Evolutionary conservation across 495 filamentous ascomycete genomes (phyloP), one percentile per base, ranked within the genome.

Genomic region (Penicillium verhagenii): DNA sequence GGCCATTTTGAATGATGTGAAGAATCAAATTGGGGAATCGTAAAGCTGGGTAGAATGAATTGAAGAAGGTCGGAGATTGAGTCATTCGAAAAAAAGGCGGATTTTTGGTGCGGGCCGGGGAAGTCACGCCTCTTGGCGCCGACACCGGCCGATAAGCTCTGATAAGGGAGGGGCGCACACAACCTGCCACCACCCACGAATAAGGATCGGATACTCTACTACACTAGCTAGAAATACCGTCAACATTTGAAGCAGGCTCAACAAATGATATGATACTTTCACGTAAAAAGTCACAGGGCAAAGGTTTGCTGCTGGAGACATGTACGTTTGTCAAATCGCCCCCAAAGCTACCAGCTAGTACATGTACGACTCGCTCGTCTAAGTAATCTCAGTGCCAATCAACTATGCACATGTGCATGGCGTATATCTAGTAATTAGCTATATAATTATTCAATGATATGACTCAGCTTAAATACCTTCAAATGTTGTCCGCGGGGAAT

Each of bases 41-140:
- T 19, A 50, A 35, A 53, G 49, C 49, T 42, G 43, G 40, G 40
- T 49, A 47, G 21, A 54, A 48, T 53, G 51, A 50, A 37, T 53
- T 50, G 46, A 57, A 53, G 48, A 59, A 55, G 58, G 46, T 45
- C 26, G 55, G 54, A 55, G 53, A 54, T 68, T 72, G 69, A 72
- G 65, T 72, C 69, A 72, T 55, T 50, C 44, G 51, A 56, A 56
- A 65, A 67, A 67, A 70, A 60, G 52, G 53, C 46, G 52, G 50
- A 47, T 66, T 62, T 61, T 64, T 64, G 64, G 61, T 64, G 64
- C 60, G 58, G 64, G 60, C 49, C 45, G 45, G 56, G 52, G 51
- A 54, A 60, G 63, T 66, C 60, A 64, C 52, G 53, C 47, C 33
- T 59, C 59, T 63, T 63, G 59, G 64, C 56, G 53, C 57, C 61